phyloP scores from a whole-genome alignment of 495 filamentous ascomycete species.

The Staphylotrichum longicolle region DNA sequence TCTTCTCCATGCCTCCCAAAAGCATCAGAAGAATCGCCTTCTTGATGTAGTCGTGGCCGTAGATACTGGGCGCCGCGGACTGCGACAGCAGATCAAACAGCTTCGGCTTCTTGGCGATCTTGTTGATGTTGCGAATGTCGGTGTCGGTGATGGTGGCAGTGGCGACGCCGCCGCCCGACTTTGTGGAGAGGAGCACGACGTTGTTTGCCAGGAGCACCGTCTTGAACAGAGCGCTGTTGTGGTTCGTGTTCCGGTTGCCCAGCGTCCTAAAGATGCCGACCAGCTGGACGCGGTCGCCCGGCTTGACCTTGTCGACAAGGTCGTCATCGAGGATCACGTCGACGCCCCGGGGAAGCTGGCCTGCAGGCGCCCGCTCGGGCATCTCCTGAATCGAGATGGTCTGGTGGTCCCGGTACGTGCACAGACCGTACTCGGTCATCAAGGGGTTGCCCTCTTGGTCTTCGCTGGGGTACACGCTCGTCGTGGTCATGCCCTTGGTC shows the following conservation, averaged over 20 bases:
- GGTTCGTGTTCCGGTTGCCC: constrained; percentile 86
- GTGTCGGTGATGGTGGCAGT: constrained; percentile 93
- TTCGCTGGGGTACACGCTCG: constrained; percentile 91
- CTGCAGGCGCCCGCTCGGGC: constrained; percentile 94
- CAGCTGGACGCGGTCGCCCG: constrained; percentile 92
- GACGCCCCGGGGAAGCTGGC: constrained; percentile 93
- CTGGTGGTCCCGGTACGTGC: constrained; percentile 94
- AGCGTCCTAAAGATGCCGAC: constrained; percentile 92
- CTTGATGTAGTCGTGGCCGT: constrained; percentile 97
- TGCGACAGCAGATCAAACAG: constrained; percentile 93
- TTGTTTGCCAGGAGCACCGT: constrained; percentile 94
- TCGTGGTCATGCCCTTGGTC: constrained; percentile 81
- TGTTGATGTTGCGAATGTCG: constrained; percentile 98
- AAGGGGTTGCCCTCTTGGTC: constrained; percentile 81
- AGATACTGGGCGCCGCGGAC: constrained; percentile 95
- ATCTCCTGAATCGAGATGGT: constrained; percentile 99
- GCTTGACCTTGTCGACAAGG: constrained; percentile 90
- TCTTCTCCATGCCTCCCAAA: constrained; percentile 98
- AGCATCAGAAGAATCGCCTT: constrained; percentile 97
- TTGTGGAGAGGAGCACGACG: constrained; percentile 89
- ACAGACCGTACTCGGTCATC: constrained; percentile 93
- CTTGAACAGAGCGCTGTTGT: constrained; percentile 86
- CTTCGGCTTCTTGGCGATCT: constrained; percentile 90
- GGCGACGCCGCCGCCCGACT: constrained; percentile 91
- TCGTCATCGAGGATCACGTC: constrained; percentile 98